phyloP scores from a whole-genome alignment of 2,329 filamentous ascomycete genomes.

The Hypocreales sp. region DNA sequence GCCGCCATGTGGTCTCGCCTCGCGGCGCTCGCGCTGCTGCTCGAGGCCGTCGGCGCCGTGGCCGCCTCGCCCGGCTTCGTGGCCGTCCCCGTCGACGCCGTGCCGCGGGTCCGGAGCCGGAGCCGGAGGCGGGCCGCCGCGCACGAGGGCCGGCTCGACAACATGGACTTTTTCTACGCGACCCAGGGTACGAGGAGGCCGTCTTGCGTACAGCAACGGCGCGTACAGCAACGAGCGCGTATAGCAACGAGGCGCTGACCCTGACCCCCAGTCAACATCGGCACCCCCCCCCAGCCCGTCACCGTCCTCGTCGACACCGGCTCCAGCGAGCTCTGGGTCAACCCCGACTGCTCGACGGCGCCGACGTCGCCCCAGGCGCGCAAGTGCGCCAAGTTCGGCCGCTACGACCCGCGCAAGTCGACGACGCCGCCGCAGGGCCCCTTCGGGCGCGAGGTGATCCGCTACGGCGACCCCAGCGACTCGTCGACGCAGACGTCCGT shows the following conservation, averaged over 20 bases:
- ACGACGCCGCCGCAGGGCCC: conserved; percentile 20
- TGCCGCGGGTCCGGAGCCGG: too few relatives aligned
- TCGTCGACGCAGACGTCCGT: conserved; percentile 19
- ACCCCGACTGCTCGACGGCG: conserved; percentile 29
- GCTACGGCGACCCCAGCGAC: conserved; percentile 23
- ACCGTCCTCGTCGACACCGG: conserved; percentile 35
- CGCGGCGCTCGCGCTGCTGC: too few relatives aligned
- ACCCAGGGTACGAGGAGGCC: conserved; percentile 15
- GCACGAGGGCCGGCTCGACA: conserved; percentile 16
- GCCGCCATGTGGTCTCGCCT: too few relatives aligned
- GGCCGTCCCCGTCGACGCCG: too few relatives aligned
- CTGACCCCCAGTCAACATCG: conserved; percentile 28
- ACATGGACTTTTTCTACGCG: conserved; percentile 22
- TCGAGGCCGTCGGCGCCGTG: too few relatives aligned
- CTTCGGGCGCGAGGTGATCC: conserved; percentile 19
- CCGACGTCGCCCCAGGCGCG: conserved; percentile 15
- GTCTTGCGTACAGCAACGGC: too few relatives aligned
- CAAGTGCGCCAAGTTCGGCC: conserved; percentile 24
- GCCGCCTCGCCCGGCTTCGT: too few relatives aligned
- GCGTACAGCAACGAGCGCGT: too few relatives aligned
- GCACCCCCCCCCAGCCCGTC: conserved; percentile 24
- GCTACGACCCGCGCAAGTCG: conserved; percentile 27
- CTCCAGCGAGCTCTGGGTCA: conserved; percentile 39
- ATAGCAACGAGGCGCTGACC: too few relatives aligned
- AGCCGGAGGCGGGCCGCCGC: conserved; percentile 10